Percentiles rank a stretch among this genome's conserved stretches.
Conservation (phyloP, 441 rosid genomes). For the Pelargonium australe region DNA sequence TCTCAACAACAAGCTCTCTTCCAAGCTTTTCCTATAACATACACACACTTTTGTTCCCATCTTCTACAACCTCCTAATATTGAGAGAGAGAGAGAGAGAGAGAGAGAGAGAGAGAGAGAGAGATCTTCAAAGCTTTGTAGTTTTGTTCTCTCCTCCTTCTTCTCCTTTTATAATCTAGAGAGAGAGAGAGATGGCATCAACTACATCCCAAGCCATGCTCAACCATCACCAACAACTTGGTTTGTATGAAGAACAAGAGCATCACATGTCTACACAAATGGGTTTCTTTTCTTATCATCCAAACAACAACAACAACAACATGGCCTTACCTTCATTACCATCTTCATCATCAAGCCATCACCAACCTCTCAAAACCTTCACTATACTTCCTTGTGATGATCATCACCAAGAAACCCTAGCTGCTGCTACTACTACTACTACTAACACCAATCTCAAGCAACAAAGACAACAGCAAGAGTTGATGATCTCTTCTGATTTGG, state of each 20-base stretch:
- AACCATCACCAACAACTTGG: slow-evolving; percentile 31
- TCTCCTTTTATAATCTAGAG: neutral
- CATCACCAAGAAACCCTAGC: no score
- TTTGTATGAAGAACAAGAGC: slow-evolving; percentile 57
- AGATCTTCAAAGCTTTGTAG: no score
- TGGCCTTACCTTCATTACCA: slow-evolving; percentile 34
- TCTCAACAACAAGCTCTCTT: neutral
- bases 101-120: slow-evolving; percentile 5
- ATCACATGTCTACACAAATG: slow-evolving; percentile 36
- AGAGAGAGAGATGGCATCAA: slow-evolving; percentile 36
- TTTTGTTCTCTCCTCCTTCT: no score
- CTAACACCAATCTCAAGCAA: neutral
- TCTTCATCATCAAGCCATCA: slow-evolving; percentile 14
- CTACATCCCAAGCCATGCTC: slow-evolving; percentile 30
- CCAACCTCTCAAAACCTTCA: slow-evolving; percentile 33
- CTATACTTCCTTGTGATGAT: no score
- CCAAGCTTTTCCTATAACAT: no score
- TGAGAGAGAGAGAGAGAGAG: slow-evolving; percentile 9
- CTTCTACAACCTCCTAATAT: slow-evolving; percentile 18
- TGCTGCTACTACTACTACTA: neutral
- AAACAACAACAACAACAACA: slow-evolving; percentile 9
- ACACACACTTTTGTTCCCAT: neutral
- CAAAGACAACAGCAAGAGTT: neutral
- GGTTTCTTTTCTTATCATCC: slow-evolving; percentile 54
- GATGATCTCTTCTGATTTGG: slow-evolving; percentile 6